phyloP scores from a whole-genome alignment of 2,329 filamentous ascomycete species.

The Malbranchea cinnamomea region DNA sequence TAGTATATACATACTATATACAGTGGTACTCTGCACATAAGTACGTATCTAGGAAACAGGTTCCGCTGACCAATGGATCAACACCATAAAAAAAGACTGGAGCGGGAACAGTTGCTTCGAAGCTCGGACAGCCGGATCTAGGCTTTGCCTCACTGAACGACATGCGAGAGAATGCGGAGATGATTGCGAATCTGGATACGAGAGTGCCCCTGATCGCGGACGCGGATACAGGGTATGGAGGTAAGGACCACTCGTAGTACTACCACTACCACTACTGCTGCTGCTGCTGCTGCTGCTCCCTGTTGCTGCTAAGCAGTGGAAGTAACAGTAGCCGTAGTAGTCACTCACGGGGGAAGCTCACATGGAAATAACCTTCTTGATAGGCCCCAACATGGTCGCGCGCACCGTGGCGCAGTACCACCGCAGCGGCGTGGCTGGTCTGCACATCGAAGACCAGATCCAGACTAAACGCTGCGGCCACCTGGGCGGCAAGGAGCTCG shows the following conservation, averaged over 20 bases:
- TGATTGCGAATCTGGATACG: conserved; percentile 37
- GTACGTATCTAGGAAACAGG: too few species aligned
- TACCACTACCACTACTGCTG: too few species aligned
- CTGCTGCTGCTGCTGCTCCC: too few species aligned
- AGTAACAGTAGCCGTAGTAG: too few species aligned
- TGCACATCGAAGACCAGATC: conserved; percentile 45
- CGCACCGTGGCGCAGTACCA: conserved; percentile 37
- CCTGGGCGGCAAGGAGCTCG: conserved; percentile 25
- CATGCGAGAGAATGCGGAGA: conserved; percentile 39
- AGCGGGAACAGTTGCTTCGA: conserved; percentile 35
- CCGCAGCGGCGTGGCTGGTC: conserved; percentile 38
- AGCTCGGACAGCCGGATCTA: conserved; percentile 35
- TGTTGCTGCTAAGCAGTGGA: too few species aligned
- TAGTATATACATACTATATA: too few species aligned
- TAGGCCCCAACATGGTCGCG: conserved; percentile 34
- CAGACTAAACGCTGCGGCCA: conserved; percentile 29
- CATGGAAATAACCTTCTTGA: too few species aligned
- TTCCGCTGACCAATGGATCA: too few species aligned
- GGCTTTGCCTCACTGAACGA: conserved; percentile 37
- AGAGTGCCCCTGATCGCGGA: conserved; percentile 38
- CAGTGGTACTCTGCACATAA: too few species aligned
- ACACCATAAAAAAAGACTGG: too few species aligned
- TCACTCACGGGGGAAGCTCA: too few species aligned
- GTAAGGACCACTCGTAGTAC: too few species aligned
- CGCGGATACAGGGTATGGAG: conserved; percentile 40